Evolutionary conservation across 1,284 basidiomycete species (phyloP), one percentile per base, ranked within the genome.

Genomic region (Boletus smithii): DNA sequence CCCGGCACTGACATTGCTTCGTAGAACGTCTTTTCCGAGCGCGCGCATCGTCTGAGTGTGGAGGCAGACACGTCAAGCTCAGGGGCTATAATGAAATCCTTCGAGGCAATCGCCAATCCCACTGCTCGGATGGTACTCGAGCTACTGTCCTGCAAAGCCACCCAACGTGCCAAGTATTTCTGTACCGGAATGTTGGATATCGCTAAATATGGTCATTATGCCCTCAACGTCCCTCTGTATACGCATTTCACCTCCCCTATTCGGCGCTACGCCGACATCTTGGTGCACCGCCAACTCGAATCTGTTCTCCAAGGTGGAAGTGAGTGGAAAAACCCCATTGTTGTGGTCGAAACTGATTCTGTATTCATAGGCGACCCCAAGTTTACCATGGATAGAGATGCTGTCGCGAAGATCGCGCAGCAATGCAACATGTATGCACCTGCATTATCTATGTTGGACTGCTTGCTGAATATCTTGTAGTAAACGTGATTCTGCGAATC

Each of bases 121-220:
- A 80, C 79, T 47, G 87, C 86, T 51, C 83, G 83, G 48, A 73
- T 79, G 42, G 76, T 92, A 23, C 73, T 97, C 17, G 83, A 94
- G 65, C 66, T 95, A 17, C 75, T 97, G 34, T 83, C 86, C 26
- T 86, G 83, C 65, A 97, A 97, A 69, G 84, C 92, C 16, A 97
- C 95, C 60, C 86, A 88, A 51, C 82, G 85, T 44, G 91, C 97
- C 54, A 95, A 95, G 67, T 98, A 99, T 72, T 99, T 97, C 83
- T 99, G 95, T 66, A 84, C 95, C 22, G 97, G 97, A 55, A 97
- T 98, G 92, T 78, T 99, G 58, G 97, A 99, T 70, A 99, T 99
- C 63, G 91, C 94, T 36, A 98, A 99, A 73, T 99, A 98, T 67
- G 73, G 81, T 29, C 97, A 99, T 71, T 98, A 91, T 67, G 86